Base-by-base conservation (phyloP, 495 filamentous ascomycete genomes). In the Cercophora newfieldiana region DNA sequence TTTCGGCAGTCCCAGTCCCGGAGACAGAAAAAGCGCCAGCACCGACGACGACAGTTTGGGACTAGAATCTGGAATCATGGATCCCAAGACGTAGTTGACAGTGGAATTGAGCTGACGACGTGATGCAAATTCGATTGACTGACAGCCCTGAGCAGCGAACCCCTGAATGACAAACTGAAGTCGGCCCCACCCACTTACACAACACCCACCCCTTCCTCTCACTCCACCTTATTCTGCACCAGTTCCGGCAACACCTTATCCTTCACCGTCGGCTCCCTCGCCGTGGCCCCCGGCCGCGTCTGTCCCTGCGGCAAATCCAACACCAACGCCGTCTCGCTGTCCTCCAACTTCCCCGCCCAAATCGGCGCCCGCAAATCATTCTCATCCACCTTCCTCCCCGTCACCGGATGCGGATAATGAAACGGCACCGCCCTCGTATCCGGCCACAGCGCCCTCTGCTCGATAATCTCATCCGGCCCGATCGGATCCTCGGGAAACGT, bases 321-420 rank as follows among this genome's bases (percentile, higher is more conserved):
- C 44, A 71, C 78, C 68, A 85, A 70, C n/a, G 81, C 68, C 62
- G 75, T 77, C 49, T 79, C 74, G 33, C 75, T 74, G 8, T 72
- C 75, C 60, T 59, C 65, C 14, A 72, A 69, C 33, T 79, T 78
- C 57, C 78, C 66, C 4, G 82, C 83, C 57, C 66, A 83, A 50
- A 66, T 63, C 16, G 83, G 83, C 29, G 83, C 83, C 24, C 81
- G 74, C 68, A 86, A 67, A 61, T 83, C 82, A 63, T 83, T 80
- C 16, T 71, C 73, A 3, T 70, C 68, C 0, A 81, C 75, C 63
- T 56, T 62, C 68, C 77, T 73, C 0, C 82, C 82, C 22, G 83
- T 86, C 2, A 86, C 77, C 0, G 83, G 83, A 66, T 86, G 83
- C 6, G 80, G 75, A 66, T 86, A 86, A 65, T 86, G 83, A 72